Base-by-base conservation (phyloP, 2,329 filamentous ascomycete genomes). In the Exophiala phaeomuriformis region DNA sequence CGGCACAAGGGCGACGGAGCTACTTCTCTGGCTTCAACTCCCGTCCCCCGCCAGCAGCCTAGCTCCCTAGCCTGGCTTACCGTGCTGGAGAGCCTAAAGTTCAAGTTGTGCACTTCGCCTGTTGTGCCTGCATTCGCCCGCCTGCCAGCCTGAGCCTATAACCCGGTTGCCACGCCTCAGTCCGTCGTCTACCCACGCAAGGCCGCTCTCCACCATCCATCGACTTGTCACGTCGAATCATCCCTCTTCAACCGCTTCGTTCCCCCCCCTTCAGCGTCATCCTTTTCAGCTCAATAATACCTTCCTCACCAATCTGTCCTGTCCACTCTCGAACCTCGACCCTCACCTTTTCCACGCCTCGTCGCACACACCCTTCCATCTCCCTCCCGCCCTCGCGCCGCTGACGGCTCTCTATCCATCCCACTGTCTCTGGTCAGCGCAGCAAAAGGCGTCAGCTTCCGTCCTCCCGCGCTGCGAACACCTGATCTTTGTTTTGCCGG, bases 251-350 rank as follows among this genome's bases (percentile, higher is more conserved):
- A 63, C 55, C 53, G 45, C 49, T 39, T 52, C 51, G 19, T 19
- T 59, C 61, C 55, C 51, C 58, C 39, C 57, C 59, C 63, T 54
- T 55, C 46, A 55, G 55, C 58, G 55, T 59, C 49, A 57, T 55
- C 53, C 49, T 51, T 61, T 51, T 61, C 61, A 60, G 61, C 63
- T 64, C 56, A 60, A 62, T 61, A 62, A 19, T 19, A 19, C 19
- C 63, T 55, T 61, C 44, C 48, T 60, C 58, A 60, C 63, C 59
- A 57, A 58, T 59, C 61, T 59, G 56, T 63, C 59, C 61, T 59
- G 56, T 63, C 59, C 55, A 63, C 61, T 65, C 64, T 63, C 52
- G 19, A 19, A 53, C 54, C 45, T 55, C 51, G 56, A 53, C 56
- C 53, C 52, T 52, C 56, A 58, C 60, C 58, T 51, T 51, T 44